A percentile compares a stretch with the other conserved stretches of the same genome.
Conservation (phyloP, 1,284 basidiomycete genomes). For the Thecaphora frezii region DNA sequence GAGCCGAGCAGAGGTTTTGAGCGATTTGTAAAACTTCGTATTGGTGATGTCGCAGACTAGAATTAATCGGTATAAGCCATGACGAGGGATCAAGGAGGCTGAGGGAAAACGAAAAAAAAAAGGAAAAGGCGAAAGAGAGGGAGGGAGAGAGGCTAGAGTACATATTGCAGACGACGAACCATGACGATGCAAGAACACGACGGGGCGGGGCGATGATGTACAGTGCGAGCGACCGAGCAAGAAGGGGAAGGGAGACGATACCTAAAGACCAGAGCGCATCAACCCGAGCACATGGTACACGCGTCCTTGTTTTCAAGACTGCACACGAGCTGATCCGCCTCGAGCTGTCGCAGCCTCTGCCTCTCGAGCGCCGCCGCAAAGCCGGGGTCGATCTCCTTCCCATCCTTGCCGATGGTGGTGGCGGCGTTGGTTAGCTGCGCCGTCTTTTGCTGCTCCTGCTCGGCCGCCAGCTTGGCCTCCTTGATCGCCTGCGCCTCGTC, state of each 20-base stretch:
- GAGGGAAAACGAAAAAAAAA: no score
- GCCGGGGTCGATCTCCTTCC: constrained; percentile 68
- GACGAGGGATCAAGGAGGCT: no score
- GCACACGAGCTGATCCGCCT: constrained; percentile 78
- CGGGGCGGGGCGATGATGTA: no score
- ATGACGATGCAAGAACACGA: background rate
- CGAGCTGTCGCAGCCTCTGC: constrained; percentile 73
- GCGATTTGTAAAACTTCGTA: no score
- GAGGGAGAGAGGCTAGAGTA: background rate
- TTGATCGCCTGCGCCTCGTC: constrained; percentile 36
- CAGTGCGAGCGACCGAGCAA: background rate
- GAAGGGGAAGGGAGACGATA: background rate
- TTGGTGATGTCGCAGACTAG: no score
- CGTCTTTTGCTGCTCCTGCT: constrained; percentile 62
- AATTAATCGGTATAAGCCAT: no score
- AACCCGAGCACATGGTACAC: constrained; percentile 58
- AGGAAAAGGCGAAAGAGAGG: no score
- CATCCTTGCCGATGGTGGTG: constrained; percentile 5
- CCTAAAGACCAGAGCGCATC: background rate
- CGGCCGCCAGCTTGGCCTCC: constrained; percentile 63
- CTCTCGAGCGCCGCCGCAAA: constrained; percentile 78
- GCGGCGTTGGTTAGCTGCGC: constrained; percentile 11
- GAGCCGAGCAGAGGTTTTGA: no score
- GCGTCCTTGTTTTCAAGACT: constrained; percentile 77
- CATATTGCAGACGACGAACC: background rate